phyloP scores from a whole-genome alignment of 345 rosid genomes.

The Erucastrum elatum region DNA sequence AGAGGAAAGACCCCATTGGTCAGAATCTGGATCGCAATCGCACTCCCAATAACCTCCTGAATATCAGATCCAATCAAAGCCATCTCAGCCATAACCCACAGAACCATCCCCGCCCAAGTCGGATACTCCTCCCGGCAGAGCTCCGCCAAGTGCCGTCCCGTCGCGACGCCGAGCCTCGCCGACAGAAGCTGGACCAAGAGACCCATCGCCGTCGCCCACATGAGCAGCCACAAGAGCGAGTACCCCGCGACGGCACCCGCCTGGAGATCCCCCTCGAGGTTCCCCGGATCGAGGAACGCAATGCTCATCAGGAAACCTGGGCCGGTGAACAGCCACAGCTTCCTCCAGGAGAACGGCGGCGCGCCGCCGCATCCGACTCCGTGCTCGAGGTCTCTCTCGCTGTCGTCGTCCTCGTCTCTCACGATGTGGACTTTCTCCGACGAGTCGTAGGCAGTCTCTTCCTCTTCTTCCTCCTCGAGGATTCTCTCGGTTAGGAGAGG shows the following conservation, averaged over 20 bases:
- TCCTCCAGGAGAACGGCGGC: constrained; percentile 89
- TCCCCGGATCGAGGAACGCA: constrained; percentile 93
- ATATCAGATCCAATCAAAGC: constrained; percentile 94
- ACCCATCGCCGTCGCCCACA: constrained; percentile 98
- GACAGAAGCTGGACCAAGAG: constrained; percentile 81
- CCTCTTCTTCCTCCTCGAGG: constrained; percentile 12
- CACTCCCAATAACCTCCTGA: constrained; percentile 95
- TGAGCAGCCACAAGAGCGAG: constrained; percentile 79
- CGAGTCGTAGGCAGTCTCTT: constrained; percentile 61
- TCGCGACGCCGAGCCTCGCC: constrained; percentile 90
- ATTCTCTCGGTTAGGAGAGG: constrained; percentile 18
- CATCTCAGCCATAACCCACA: constrained; percentile 93
- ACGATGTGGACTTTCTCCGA: constrained; percentile 72
- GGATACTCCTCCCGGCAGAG: constrained; percentile 91
- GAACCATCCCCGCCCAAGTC: constrained; percentile 65
- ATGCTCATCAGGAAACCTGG: constrained; percentile 96
- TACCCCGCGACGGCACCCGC: constrained; percentile 95
- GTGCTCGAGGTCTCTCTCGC: constrained; percentile 29
- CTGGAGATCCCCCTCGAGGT: constrained; percentile 94
- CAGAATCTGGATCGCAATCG: constrained; percentile 81
- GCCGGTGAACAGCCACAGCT: constrained; percentile 90
- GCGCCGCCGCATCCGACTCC: constrained; percentile 41
- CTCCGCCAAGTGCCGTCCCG: constrained; percentile 93
- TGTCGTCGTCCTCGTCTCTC: constrained; percentile 41
- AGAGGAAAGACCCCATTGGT: constrained; percentile 79